A percentile compares a stretch with the other conserved stretches of the same genome.
These are phyloP conservation scores for Botrytis hyacinthi DNA, from an alignment of 2,329 filamentous ascomycete species.

Conservation along the genomic window DNA sequence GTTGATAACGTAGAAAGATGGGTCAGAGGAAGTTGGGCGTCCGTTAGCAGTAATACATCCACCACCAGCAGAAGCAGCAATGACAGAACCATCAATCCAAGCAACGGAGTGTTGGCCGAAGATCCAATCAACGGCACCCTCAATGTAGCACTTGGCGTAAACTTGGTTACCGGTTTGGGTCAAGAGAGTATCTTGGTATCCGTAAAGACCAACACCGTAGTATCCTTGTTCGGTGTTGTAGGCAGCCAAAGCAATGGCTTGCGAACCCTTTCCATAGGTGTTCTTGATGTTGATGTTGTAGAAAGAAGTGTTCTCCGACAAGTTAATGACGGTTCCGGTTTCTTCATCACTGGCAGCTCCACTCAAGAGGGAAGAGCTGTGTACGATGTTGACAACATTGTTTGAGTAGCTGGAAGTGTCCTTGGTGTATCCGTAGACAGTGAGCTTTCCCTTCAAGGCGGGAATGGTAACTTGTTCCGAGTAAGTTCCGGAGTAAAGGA, in stretches of 20 bases:
- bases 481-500: conserved; percentile 57
- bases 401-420: conserved; percentile 46
- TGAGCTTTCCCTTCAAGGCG: conserved; percentile 46
- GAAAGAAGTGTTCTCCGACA: conserved; percentile 49
- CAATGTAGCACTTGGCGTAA: conserved; percentile 55
- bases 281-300: conserved; percentile 61
- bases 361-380: conserved; percentile 44
- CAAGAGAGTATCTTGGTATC: conserved; percentile 57
- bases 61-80: conserved; percentile 46
- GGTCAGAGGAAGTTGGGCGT: conserved; percentile 41
- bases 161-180: conserved; percentile 51
- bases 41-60: conserved; percentile 42
- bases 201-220: conserved; percentile 54
- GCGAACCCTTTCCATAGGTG: conserved; percentile 48
- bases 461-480: conserved; percentile 56
- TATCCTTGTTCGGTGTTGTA: conserved; percentile 52
- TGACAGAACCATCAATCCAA: conserved; percentile 43
- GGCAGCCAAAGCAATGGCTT: conserved; percentile 54
- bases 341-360: conserved; percentile 45
- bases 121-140: conserved; percentile 59
- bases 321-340: conserved; percentile 36
- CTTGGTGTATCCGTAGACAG: conserved; percentile 54
- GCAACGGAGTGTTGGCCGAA: conserved; percentile 53
- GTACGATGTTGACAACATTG: conserved; percentile 50
- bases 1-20: conserved; percentile 53